Percentiles rank a stretch among this genome's conserved stretches.
phyloP scores from a whole-genome alignment of 139 green algal genomes.

The Micractinium sp. region DNA sequence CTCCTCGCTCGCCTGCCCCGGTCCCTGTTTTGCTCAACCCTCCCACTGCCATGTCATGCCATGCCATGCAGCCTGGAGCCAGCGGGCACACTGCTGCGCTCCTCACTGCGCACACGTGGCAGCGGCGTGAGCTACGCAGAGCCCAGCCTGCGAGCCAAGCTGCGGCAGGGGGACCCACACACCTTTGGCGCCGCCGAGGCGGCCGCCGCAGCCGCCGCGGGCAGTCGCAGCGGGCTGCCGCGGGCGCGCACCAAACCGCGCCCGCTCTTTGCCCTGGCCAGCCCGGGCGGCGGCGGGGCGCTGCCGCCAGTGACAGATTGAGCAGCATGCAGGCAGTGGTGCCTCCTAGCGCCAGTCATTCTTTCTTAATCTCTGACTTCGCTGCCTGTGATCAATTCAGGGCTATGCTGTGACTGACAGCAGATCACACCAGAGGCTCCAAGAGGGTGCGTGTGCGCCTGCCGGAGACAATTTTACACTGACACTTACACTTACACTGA shows the following conservation, averaged over 20 bases:
- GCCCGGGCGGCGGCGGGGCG: background rate
- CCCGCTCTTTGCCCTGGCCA: background rate
- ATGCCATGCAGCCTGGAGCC: background rate
- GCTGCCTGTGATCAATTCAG: no score
- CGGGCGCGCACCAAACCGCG: slow-evolving; percentile 38
- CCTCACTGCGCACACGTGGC: slow-evolving; percentile 21
- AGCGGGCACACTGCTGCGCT: background rate
- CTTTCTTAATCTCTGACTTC: no score
- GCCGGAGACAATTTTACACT: no score
- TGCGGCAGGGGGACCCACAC: slow-evolving; percentile 29
- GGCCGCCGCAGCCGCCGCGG: background rate
- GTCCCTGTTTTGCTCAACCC: background rate
- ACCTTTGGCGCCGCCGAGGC: slow-evolving; percentile 28
- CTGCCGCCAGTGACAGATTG: slow-evolving; percentile 5
- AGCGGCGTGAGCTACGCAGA: slow-evolving; percentile 31
- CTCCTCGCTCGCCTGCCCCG: no score
- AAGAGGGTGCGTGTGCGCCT: no score
- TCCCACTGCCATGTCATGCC: background rate
- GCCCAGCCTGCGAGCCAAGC: slow-evolving; percentile 34
- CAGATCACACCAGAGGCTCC: no score
- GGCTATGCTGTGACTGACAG: no score
- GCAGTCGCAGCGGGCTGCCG: background rate
- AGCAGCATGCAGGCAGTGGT: background rate
- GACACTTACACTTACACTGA: no score
- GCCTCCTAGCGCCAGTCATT: no score